A percentile compares a stretch with the other conserved stretches of the same genome.
phyloP scores from a whole-genome alignment of 306 rosid genomes.

The Begonia fuchsioides region DNA sequence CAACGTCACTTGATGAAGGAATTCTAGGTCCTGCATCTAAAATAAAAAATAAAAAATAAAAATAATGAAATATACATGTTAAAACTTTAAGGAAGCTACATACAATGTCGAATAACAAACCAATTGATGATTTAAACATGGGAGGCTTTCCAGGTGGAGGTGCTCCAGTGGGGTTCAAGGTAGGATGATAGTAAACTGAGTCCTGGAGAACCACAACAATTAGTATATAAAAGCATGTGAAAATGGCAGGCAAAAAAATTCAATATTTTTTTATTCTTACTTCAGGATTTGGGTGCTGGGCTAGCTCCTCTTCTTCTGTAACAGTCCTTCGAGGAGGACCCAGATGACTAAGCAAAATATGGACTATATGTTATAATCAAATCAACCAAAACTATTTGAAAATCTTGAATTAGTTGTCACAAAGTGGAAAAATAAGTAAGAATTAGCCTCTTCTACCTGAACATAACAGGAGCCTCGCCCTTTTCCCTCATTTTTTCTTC shows the following conservation, averaged over 20 bases:
- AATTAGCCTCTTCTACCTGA: constrained; percentile 44
- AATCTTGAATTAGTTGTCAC: no score
- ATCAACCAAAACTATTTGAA: background rate
- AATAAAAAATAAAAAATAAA: constrained; percentile 10
- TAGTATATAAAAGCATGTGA: constrained; percentile 2
- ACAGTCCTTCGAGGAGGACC: constrained; percentile 80
- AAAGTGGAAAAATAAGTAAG: background rate
- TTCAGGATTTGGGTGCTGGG: constrained; percentile 78
- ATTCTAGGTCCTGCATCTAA: constrained; percentile 72
- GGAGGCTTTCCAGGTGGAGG: constrained; percentile 99
- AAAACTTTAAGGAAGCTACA: constrained; percentile 8
- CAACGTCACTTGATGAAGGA: constrained; percentile 74
- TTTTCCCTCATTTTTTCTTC: constrained; percentile 82
- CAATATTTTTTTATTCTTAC: constrained; percentile 23
- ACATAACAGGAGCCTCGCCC: constrained; percentile 96
- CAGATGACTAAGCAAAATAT: constrained; percentile 61
- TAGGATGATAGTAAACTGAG: constrained; percentile 42
- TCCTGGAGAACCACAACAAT: constrained; percentile 8
- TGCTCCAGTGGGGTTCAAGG: constrained; percentile 93
- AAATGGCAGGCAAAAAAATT: background rate
- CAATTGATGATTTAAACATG: constrained; percentile 86
- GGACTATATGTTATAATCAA: constrained; percentile 23
- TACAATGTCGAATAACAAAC: constrained; percentile 23
- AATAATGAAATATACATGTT: background rate
- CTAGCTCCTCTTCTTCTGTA: constrained; percentile 94